Percentiles rank a stretch among this genome's conserved stretches.
Conservation (phyloP, 768 basidiomycete species). For the Leccinum boreale region DNA sequence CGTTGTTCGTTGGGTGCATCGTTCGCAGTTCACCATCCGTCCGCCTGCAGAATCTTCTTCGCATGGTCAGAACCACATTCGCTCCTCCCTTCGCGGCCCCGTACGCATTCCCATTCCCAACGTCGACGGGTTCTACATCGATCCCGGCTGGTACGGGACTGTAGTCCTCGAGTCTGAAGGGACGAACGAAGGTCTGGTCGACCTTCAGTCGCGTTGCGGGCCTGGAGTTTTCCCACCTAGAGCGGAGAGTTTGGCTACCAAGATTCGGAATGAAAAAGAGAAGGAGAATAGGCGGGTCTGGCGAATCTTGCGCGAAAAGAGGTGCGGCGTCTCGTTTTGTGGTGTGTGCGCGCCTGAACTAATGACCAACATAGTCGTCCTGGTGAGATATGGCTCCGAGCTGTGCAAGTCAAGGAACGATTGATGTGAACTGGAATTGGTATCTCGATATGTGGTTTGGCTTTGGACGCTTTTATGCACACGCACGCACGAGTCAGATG, state of each 20-base stretch:
- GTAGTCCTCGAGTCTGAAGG: constrained; percentile 85
- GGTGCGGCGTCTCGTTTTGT: constrained; percentile 42
- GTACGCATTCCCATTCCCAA: constrained; percentile 50
- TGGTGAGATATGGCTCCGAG: constrained; percentile 34
- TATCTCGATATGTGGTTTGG: background rate
- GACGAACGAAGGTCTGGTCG: constrained; percentile 79
- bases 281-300: constrained; percentile 55
- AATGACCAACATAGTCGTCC: constrained; percentile 16
- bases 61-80: constrained; percentile 26
- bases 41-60: constrained; percentile 38
- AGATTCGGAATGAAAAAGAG: constrained; percentile 36
- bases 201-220: constrained; percentile 72
- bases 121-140: constrained; percentile 54
- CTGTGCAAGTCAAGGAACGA: constrained; percentile 65
- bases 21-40: constrained; percentile 70
- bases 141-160: constrained; percentile 80
- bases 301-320: constrained; percentile 73
- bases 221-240: constrained; percentile 64
- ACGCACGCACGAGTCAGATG: background rate
- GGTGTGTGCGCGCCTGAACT: background rate
- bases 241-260: constrained; percentile 35
- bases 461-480: background rate
- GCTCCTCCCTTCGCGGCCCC: constrained; percentile 18
- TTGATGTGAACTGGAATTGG: constrained; percentile 37
- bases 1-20: constrained; percentile 83